These are phyloP conservation scores for Persicaria maculosa DNA, from an alignment of 148 eudicot genomes.

Conservation along the genomic window DNA sequence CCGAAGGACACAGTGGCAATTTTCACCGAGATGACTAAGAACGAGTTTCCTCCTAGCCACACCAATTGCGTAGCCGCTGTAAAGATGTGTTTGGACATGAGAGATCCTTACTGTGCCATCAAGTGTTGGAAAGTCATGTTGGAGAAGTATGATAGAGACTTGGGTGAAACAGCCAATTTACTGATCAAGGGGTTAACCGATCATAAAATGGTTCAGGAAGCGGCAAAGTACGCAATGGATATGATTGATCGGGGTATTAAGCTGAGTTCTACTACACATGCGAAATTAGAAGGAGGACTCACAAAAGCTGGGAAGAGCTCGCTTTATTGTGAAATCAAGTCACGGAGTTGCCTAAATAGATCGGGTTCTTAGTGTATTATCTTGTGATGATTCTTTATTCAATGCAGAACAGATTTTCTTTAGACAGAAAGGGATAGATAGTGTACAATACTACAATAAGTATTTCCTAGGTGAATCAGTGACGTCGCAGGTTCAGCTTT, in stretches of 20 bases:
- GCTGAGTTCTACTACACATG: slow-evolving; percentile 44
- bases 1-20: slow-evolving; percentile 40
- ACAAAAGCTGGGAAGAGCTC: slow-evolving; percentile 39
- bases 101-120: slow-evolving; percentile 59
- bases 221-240: slow-evolving; percentile 77
- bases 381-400: neutral
- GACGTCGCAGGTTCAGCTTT: neutral
- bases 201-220: slow-evolving; percentile 57
- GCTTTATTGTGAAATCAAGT: slow-evolving; percentile 33
- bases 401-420: neutral
- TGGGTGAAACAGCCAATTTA: slow-evolving; percentile 70
- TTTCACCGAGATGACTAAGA: slow-evolving; percentile 70
- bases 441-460: neutral
- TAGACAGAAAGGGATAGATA: neutral
- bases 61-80: slow-evolving; percentile 47
- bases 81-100: slow-evolving; percentile 33
- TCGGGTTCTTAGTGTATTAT: neutral
- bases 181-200: slow-evolving; percentile 57
- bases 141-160: slow-evolving; percentile 39
- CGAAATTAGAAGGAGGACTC: slow-evolving; percentile 57
- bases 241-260: slow-evolving; percentile 70
- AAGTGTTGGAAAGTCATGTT: slow-evolving; percentile 72
- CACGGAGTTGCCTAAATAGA: neutral
- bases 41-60: slow-evolving; percentile 56
- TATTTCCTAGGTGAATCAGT: neutral